Percentiles rank a stretch among this genome's conserved stretches.
phyloP scores from a whole-genome alignment of 192 early-diverging fungal species.

The Thamnidium elegans region DNA sequence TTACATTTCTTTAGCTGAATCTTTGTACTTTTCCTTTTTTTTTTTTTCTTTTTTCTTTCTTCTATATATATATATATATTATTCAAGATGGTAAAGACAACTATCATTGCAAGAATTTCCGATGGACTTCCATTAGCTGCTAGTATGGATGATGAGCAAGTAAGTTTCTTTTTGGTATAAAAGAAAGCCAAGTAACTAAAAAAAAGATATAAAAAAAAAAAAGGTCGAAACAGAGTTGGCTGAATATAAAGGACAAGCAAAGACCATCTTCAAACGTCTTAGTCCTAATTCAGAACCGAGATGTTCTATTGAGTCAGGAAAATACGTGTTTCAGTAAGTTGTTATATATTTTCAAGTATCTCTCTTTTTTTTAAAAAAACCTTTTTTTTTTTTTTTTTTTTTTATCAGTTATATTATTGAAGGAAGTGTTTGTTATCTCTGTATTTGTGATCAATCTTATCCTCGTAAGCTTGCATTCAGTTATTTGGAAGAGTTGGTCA shows the following conservation, averaged over 20 bases:
- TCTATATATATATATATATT: background rate
- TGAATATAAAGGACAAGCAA: conserved; percentile 93
- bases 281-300: conserved; percentile 79
- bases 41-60: background rate
- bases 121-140: conserved; percentile 95
- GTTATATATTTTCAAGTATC: background rate
- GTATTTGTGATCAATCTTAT: conserved; percentile 90
- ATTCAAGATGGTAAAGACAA: conserved; percentile 84
- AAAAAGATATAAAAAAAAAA: background rate
- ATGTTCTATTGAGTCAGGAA: conserved; percentile 94
- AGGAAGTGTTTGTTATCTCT: conserved; percentile 90
- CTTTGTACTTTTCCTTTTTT: background rate
- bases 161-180: conserved; percentile 17
- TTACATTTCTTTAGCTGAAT: background rate
- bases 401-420: conserved; percentile 84
- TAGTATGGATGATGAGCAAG: conserved; percentile 94
- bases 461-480: conserved; percentile 92
- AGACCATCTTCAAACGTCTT: conserved; percentile 87
- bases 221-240: conserved; percentile 77
- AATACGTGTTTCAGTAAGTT: conserved; percentile 83
- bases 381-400: background rate
- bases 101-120: conserved; percentile 88
- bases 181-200: no score
- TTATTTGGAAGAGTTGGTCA: conserved; percentile 92
- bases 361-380: background rate